Conservation (phyloP, 2,329 filamentous ascomycete species). For the Colletotrichum paranaense region DNA sequence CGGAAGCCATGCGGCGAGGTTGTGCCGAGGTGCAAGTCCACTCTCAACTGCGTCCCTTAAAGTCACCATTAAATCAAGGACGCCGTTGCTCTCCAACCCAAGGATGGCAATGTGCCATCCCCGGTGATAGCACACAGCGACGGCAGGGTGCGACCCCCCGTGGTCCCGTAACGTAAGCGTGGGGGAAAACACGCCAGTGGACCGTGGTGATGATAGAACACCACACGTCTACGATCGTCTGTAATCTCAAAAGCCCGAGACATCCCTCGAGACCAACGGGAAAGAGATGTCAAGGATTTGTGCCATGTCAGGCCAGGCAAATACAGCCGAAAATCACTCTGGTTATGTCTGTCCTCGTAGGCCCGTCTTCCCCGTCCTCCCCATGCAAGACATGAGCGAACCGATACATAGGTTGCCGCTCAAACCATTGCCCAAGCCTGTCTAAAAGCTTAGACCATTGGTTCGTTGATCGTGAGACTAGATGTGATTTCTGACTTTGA, state of each 20-base stretch:
- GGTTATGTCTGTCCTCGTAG: background rate
- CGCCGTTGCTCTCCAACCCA: background rate
- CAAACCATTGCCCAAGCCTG: background rate
- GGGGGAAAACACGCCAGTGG: background rate
- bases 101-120: background rate
- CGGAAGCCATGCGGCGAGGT: background rate
- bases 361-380: background rate
- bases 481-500: background rate
- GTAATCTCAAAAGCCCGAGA: background rate
- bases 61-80: background rate
- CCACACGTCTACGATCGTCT: background rate
- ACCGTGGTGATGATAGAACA: background rate
- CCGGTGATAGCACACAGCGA: background rate
- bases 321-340: background rate
- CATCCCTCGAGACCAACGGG: background rate
- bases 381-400: background rate
- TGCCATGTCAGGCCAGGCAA: background rate
- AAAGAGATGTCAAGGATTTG: background rate
- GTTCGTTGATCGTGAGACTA: background rate
- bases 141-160: background rate
- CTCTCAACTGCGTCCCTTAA: background rate
- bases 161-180: background rate
- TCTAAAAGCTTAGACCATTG: background rate
- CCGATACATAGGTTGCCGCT: background rate
- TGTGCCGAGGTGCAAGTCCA: background rate